Base-by-base conservation (phyloP, 441 rosid species). In the Populus hybrid region DNA sequence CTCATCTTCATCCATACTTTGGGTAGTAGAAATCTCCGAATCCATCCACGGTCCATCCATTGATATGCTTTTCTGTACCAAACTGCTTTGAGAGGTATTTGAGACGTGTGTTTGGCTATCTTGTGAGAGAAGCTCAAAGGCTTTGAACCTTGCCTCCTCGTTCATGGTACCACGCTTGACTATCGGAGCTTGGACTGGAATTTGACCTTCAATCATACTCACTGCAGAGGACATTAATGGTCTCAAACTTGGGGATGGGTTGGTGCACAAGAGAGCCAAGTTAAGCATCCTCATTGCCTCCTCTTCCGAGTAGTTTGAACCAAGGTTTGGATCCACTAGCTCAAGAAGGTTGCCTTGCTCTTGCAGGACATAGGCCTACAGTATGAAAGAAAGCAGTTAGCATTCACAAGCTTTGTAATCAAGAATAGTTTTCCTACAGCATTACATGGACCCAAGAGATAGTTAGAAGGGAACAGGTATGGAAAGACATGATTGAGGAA, bases 191-290 rank as follows among this genome's bases (percentile, higher is more conserved):
- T 91, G 87, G 69, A 93, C 82, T 42, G 80, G 74, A 32, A 76
- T 81, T 68, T 82, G 85, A 14, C 97, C 97, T 81, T 90, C 85
- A 4, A 88, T 84, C 95, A 92, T 91, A 21, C 77, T 84, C 73
- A 91, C 94, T 36, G 88, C 98, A 71, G 90, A 86, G 0, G 96
- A 86, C 96, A 92, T 94, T 4, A 80, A 4, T 10, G 94, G 97
- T 78, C 97, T 78, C 9, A 85, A 74, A 0, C 91, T 80, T 2
- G 91, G 92, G 30, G 91, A 85, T 59, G 84, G 87, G 81, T 84
- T 87, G 69, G 91, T 84, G 81, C 93, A 92, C 72, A 90, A 66
- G 59, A 90, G 84, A 8, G 87, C 87, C 35, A 89, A 82, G 81
- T 84, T 86, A n/a, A 88, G 71, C 86, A 90, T 78, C 65, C 74